Percentiles rank a stretch among this genome's conserved stretches.
These are phyloP conservation scores for Phytophthora sp. DNA, from an alignment of 352 stramenopile species.

Conservation along the genomic window DNA sequence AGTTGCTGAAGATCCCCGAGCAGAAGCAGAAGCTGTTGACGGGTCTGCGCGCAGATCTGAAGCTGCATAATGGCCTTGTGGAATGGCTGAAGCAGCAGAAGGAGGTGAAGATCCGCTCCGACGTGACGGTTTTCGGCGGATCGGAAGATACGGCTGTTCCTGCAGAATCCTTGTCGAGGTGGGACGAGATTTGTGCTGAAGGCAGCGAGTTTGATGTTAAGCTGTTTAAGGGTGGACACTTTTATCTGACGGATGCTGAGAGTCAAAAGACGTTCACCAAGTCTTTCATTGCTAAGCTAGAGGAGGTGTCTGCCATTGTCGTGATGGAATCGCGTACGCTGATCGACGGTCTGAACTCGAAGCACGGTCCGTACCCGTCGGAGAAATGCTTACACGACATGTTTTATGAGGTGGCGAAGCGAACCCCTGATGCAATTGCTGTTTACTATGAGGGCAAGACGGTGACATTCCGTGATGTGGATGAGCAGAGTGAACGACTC, in stretches of 20 bases:
- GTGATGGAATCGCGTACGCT: conserved; percentile 52
- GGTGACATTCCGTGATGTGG: conserved; percentile 73
- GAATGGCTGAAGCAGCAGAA: conserved; percentile 43
- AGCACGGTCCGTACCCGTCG: conserved; percentile 60
- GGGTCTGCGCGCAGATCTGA: conserved; percentile 49
- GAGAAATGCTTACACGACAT: conserved; percentile 84
- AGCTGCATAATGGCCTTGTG: conserved; percentile 60
- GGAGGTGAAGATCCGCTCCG: conserved; percentile 32
- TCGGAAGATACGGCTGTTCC: conserved; percentile 47
- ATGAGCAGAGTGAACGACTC: conserved; percentile 70
- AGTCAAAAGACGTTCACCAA: conserved; percentile 44
- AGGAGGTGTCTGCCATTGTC: conserved; percentile 40
- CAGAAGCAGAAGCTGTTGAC: conserved; percentile 43
- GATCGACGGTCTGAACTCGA: conserved; percentile 61
- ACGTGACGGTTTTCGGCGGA: conserved; percentile 64
- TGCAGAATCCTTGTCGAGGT: conserved; percentile 42
- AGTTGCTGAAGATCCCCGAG: conserved; percentile 57
- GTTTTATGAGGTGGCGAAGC: conserved; percentile 72
- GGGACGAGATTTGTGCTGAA: conserved; percentile 42
- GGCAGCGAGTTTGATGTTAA: conserved; percentile 41
- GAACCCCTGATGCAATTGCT: conserved; percentile 67
- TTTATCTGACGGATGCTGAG: conserved; percentile 53
- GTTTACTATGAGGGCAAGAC: conserved; percentile 74
- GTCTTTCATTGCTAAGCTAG: conserved; percentile 45
- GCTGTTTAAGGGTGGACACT: conserved; percentile 66